A percentile compares a stretch with the other conserved stretches of the same genome.
These are phyloP conservation scores for Boletus sp. DNA, from an alignment of 768 basidiomycete genomes.

Conservation along the genomic window DNA sequence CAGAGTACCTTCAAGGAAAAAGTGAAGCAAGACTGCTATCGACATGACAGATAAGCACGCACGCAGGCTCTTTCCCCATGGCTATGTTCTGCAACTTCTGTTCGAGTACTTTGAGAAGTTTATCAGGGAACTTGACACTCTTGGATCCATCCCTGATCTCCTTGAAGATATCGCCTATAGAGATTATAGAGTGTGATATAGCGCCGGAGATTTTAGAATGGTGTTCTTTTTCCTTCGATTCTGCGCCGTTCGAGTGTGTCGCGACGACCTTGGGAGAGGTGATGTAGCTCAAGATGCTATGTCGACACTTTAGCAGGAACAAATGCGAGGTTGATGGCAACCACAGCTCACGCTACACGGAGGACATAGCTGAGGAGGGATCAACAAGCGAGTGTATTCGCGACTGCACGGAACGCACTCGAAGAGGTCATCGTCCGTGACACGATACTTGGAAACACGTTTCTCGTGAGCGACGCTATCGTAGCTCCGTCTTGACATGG, in stretches of 20 bases:
- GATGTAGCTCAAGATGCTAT: conserved; percentile 71
- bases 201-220: conserved; percentile 65
- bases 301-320: conserved; percentile 9
- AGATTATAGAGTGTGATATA: conserved; percentile 52
- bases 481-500: conserved; percentile 75
- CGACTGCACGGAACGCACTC: conserved; percentile 50
- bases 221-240: conserved; percentile 60
- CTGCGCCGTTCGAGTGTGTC: conserved; percentile 31
- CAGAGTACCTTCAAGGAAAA: conserved; percentile 63
- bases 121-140: conserved; percentile 92
- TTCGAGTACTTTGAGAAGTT: conserved; percentile 87
- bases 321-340: neutral
- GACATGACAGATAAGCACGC: conserved; percentile 35
- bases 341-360: conserved; percentile 71
- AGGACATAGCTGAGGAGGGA: conserved; percentile 63
- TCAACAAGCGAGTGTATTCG: conserved; percentile 1
- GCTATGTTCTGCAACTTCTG: conserved; percentile 88
- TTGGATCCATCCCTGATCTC: conserved; percentile 76
- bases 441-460: conserved; percentile 71
- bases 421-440: conserved; percentile 84
- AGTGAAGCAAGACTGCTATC: conserved; percentile 6
- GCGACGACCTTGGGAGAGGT: conserved; percentile 55
- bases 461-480: conserved; percentile 68
- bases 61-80: conserved; percentile 90
- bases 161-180: conserved; percentile 77